Percentiles rank a stretch among this genome's conserved stretches.
Evolutionary conservation across 1,284 basidiomycete genomes (phyloP).

Genomic region (Entoloma clypeatum): DNA sequence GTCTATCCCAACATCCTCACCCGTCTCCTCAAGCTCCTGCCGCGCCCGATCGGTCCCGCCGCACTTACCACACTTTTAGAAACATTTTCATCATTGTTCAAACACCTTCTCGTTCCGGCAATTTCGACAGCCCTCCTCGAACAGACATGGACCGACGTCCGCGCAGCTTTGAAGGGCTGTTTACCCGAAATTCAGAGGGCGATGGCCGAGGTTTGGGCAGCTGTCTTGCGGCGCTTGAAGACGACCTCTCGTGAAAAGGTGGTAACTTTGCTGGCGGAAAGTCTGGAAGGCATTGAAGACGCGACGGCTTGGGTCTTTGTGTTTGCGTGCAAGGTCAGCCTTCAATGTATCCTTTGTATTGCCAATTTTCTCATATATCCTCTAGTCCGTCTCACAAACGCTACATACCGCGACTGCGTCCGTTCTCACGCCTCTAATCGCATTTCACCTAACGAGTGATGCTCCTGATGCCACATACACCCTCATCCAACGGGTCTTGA

Average conservation of each 20-base stretch:
- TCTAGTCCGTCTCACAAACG: slow-evolving; percentile 69
- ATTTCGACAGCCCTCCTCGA: slow-evolving; percentile 48
- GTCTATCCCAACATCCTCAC: slow-evolving; percentile 52
- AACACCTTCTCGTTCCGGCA: slow-evolving; percentile 62
- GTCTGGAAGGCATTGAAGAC: slow-evolving; percentile 48
- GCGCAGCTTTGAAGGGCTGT: slow-evolving; percentile 50
- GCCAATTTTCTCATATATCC: slow-evolving; percentile 18
- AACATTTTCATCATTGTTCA: slow-evolving; percentile 64
- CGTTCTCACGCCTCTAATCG: slow-evolving; percentile 55
- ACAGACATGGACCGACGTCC: slow-evolving; percentile 55
- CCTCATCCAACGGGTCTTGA: slow-evolving; percentile 67
- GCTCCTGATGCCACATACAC: slow-evolving; percentile 44
- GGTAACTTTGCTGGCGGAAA: slow-evolving; percentile 44
- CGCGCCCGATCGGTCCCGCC: slow-evolving; percentile 51
- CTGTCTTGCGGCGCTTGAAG: slow-evolving; percentile 62
- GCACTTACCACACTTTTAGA: slow-evolving; percentile 62
- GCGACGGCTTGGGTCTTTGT: slow-evolving; percentile 66
- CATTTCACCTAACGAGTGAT: slow-evolving; percentile 45
- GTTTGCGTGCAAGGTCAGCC: slow-evolving; percentile 66
- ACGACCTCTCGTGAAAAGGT: slow-evolving; percentile 46
- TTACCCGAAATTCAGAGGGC: slow-evolving; percentile 65
- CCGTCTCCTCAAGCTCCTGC: slow-evolving; percentile 54
- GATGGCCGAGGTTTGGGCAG: slow-evolving; percentile 77
- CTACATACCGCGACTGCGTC: slow-evolving; percentile 73
- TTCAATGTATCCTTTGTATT: slow-evolving; percentile 1